Evolutionary conservation across 1,284 basidiomycete species (phyloP).

Genomic region (Marasmius sp.): DNA sequence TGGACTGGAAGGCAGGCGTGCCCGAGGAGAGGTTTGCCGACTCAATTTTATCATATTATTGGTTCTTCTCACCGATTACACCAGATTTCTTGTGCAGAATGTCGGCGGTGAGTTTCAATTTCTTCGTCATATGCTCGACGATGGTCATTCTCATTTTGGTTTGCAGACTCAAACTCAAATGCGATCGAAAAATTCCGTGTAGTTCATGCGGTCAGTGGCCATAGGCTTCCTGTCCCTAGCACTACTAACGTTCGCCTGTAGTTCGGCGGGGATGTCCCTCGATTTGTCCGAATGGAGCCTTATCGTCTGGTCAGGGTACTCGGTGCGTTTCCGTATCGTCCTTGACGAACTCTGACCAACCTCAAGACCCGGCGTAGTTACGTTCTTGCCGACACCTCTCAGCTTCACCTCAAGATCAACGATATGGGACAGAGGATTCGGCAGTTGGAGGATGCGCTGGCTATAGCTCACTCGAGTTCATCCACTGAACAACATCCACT

Average conservation of each 20-base stretch:
- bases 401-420: constrained; percentile 65
- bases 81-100: constrained; percentile 57
- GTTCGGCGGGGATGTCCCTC: constrained; percentile 47
- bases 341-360: background rate
- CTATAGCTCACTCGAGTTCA: constrained; percentile 58
- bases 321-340: constrained; percentile 32
- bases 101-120: constrained; percentile 37
- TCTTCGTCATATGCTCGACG: constrained; percentile 1
- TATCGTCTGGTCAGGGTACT: constrained; percentile 60
- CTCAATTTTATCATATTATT: background rate
- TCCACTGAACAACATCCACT: constrained; percentile 66
- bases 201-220: constrained; percentile 42
- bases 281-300: constrained; percentile 56
- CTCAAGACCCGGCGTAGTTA: constrained; percentile 37
- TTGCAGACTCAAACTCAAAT: constrained; percentile 63
- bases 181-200: constrained; percentile 62
- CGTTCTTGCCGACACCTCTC: constrained; percentile 69
- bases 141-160: constrained; percentile 1
- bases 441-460: constrained; percentile 67
- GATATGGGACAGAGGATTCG: constrained; percentile 76
- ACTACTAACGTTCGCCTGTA: constrained; percentile 14
- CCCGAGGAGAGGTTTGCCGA: background rate
- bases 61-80: constrained; percentile 4
- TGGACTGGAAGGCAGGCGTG: background rate
- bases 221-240: background rate